These are phyloP conservation scores for Allium sativum DNA, from an alignment of 106 monocot genomes.

Conservation along the genomic window DNA sequence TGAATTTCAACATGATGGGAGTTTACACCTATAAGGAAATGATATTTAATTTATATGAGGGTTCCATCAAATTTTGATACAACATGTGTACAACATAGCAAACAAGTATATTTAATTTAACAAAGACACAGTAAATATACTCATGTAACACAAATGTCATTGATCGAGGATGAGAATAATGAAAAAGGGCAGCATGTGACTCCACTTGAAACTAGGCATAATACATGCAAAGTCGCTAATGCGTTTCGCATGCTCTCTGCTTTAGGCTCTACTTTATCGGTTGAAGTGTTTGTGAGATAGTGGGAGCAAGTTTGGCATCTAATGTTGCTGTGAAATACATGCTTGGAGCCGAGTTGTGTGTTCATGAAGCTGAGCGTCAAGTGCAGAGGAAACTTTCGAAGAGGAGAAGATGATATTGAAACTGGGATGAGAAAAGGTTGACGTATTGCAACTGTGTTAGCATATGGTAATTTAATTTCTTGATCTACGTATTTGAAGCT, in stretches of 20 bases:
- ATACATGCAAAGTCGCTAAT: slow-evolving; percentile 86
- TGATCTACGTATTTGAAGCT: no score
- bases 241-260: slow-evolving; percentile 54
- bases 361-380: slow-evolving; percentile 78
- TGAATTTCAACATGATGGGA: slow-evolving; percentile 96
- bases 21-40: slow-evolving; percentile 94
- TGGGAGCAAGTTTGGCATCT: slow-evolving; percentile 33
- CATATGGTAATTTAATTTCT: no score
- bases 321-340: slow-evolving; percentile 62
- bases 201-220: slow-evolving; percentile 43
- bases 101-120: no score
- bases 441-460: background rate
- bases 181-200: slow-evolving; percentile 11
- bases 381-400: slow-evolving; percentile 44
- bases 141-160: background rate
- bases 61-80: no score
- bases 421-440: background rate
- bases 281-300: slow-evolving; percentile 50
- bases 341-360: slow-evolving; percentile 77
- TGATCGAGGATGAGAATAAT: slow-evolving; percentile 18
- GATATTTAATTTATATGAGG: slow-evolving; percentile 22
- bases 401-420: slow-evolving; percentile 5
- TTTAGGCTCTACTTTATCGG: slow-evolving; percentile 65
- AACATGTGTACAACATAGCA: no score
- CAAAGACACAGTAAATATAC: no score